These are phyloP conservation scores for Sporothrix brasiliensis DNA, from an alignment of 2,329 filamentous ascomycete genomes.

Conservation along the genomic window DNA sequence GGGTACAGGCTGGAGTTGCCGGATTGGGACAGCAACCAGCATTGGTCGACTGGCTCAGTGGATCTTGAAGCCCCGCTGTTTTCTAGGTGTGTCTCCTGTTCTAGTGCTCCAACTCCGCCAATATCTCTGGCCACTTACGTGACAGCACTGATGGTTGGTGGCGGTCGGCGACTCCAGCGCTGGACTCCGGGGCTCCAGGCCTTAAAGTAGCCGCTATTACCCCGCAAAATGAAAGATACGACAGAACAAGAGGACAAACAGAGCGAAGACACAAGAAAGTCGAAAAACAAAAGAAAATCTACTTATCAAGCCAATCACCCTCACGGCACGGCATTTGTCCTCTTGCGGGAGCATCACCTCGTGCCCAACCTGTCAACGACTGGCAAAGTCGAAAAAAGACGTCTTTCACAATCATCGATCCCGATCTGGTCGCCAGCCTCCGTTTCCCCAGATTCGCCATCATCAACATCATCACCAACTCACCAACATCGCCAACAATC, in stretches of 20 bases:
- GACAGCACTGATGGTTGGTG: constrained; percentile 3
- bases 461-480: background rate
- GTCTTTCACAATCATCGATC: background rate
- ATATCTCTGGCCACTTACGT: constrained; percentile 30
- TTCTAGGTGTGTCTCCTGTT: background rate
- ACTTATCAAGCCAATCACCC: background rate
- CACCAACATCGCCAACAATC: background rate
- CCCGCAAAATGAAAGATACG: constrained; percentile 8
- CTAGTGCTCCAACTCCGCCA: background rate
- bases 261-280: background rate
- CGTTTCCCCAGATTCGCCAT: background rate
- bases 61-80: background rate
- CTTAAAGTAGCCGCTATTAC: background rate
- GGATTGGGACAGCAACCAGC: background rate
- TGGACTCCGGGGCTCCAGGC: background rate
- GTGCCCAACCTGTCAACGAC: background rate
- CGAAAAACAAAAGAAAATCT: background rate
- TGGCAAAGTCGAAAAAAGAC: background rate
- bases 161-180: background rate
- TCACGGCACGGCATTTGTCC: background rate
- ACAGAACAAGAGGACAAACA: background rate
- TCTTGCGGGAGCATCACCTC: background rate
- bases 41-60: background rate
- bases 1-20: constrained; percentile 10
- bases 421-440: background rate